These are phyloP conservation scores for Trichosporon sp. DNA, from an alignment of 1,284 basidiomycete species.

Conservation along the genomic window DNA sequence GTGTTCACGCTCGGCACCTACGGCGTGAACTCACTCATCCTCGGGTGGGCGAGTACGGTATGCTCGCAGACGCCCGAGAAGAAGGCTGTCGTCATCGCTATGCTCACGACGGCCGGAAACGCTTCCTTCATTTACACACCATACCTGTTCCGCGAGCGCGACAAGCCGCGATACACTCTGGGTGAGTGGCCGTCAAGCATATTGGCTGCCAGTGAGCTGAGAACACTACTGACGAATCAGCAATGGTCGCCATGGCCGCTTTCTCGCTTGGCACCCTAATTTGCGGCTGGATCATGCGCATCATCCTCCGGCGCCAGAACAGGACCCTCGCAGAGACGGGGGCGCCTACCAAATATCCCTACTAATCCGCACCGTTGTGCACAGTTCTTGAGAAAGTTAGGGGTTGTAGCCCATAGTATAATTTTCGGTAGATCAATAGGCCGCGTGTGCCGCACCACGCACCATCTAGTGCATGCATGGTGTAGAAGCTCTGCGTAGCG, in stretches of 20 bases:
- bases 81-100: slow-evolving; percentile 30
- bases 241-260: slow-evolving; percentile 21
- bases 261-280: slow-evolving; percentile 17
- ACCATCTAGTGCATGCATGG: too few species aligned
- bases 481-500: too few species aligned
- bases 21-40: slow-evolving; percentile 33
- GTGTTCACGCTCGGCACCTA: slow-evolving; percentile 31
- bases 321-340: slow-evolving; percentile 8
- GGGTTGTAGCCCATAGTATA: too few species aligned
- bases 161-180: slow-evolving; percentile 23
- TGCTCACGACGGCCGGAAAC: slow-evolving; percentile 24
- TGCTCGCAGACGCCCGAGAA: slow-evolving; percentile 35
- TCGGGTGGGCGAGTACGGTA: slow-evolving; percentile 31
- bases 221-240: neutral
- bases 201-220: neutral
- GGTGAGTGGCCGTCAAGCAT: neutral
- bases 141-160: slow-evolving; percentile 26
- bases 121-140: slow-evolving; percentile 31
- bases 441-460: too few species aligned
- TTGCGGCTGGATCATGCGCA: slow-evolving; percentile 16
- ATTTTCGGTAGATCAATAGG: too few species aligned
- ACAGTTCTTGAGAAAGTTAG: neutral
- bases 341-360: slow-evolving; percentile 16
- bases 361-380: slow-evolving; percentile 4
- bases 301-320: slow-evolving; percentile 22